phyloP scores from a whole-genome alignment of 2,329 filamentous ascomycete species.

The Penicillium sp. region DNA sequence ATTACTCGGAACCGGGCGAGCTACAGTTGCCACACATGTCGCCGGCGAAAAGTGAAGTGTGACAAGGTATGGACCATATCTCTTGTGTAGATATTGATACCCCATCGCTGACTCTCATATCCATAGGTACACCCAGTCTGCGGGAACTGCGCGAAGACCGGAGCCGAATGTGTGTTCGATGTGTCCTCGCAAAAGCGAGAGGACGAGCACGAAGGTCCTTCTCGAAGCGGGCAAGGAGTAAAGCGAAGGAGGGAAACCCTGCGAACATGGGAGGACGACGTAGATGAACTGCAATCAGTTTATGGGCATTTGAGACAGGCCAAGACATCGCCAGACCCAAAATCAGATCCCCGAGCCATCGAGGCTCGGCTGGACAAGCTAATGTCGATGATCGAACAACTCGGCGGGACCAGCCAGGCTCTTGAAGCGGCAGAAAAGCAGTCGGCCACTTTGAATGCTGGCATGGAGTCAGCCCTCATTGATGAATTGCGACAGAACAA shows the following conservation, averaged over 20 bases:
- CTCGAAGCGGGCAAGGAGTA: constrained; percentile 26
- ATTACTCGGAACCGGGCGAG: constrained; percentile 47
- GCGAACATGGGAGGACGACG: constrained; percentile 27
- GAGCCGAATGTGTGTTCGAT: constrained; percentile 43
- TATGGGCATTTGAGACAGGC: constrained; percentile 28
- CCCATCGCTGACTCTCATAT: not conserved
- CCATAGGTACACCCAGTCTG: constrained; percentile 43
- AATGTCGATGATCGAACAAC: constrained; percentile 43
- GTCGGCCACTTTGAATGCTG: constrained; percentile 14
- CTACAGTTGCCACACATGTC: constrained; percentile 47
- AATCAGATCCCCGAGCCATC: constrained; percentile 36
- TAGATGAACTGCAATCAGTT: constrained; percentile 33
- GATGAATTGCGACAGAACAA: constrained; percentile 20
- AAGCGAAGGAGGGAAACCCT: constrained; percentile 36
- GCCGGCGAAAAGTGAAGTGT: constrained; percentile 47
- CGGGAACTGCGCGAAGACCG: constrained; percentile 44
- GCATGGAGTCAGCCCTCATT: constrained; percentile 13
- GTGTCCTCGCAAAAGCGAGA: constrained; percentile 27
- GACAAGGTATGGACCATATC: constrained; percentile 31
- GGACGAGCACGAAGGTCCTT: constrained; percentile 8
- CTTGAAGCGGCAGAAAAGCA: constrained; percentile 25
- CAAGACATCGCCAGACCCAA: constrained; percentile 23
- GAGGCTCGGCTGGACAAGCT: constrained; percentile 43
- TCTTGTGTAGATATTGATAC: no score
- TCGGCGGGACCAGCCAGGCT: constrained; percentile 35